Conservation (phyloP, 345 rosid species). For the Clausena lansium region DNA sequence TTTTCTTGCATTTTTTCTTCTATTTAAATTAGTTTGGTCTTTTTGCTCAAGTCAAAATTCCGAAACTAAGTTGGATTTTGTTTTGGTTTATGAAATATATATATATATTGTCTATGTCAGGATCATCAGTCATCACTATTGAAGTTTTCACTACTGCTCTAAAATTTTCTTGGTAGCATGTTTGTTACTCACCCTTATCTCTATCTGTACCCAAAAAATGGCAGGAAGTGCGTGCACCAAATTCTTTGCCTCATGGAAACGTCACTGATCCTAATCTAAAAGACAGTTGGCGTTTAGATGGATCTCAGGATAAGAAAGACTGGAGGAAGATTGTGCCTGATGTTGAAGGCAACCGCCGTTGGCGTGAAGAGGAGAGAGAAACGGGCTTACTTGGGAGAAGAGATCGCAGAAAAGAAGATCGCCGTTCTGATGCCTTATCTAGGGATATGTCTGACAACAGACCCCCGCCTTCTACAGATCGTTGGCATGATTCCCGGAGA, state of each 20-base stretch:
- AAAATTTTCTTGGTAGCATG: background rate
- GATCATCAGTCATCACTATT: background rate
- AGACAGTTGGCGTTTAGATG: conserved; percentile 69
- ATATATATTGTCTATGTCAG: background rate
- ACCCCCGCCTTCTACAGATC: conserved; percentile 55
- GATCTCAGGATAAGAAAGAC: conserved; percentile 63
- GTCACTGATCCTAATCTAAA: conserved; percentile 50
- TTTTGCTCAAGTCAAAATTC: background rate
- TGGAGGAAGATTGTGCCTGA: conserved; percentile 52
- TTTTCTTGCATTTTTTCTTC: background rate
- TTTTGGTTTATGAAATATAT: background rate
- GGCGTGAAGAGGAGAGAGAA: conserved; percentile 92
- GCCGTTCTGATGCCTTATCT: conserved; percentile 38
- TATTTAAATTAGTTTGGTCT: background rate
- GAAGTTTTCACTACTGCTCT: background rate
- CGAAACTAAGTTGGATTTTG: background rate
- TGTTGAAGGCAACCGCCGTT: conserved; percentile 53
- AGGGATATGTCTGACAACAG: conserved; percentile 49
- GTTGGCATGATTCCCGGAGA: conserved; percentile 78
- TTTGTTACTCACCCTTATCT: background rate
- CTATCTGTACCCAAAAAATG: conserved; percentile 3
- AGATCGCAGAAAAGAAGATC: conserved; percentile 61
- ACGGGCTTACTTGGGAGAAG: conserved; percentile 62
- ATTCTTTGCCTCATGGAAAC: conserved; percentile 39
- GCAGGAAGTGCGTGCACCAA: conserved; percentile 57